Evolutionary conservation across 2,329 filamentous ascomycete genomes (phyloP), one percentile per base, ranked within the genome.

Genomic region (Botrytis pseudocinerea): DNA sequence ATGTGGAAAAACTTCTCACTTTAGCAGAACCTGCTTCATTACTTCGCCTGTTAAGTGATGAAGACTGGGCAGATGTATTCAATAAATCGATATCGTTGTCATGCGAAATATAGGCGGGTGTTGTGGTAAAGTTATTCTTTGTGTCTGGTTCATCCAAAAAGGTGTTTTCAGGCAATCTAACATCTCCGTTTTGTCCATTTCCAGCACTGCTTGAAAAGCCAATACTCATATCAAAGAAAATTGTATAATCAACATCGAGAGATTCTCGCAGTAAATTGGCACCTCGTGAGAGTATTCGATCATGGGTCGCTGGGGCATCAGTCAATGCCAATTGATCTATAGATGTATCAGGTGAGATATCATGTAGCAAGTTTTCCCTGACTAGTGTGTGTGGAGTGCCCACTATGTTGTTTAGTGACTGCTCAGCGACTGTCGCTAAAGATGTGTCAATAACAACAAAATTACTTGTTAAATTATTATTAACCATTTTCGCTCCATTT

Each of bases 231-330:
- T 75, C 75, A 42, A 75, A 61, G 59, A 76, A 76, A n/a, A 75
- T 44, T 44, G 75, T 73, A 60, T 70, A 73, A 48, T 76, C 73
- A 51, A 76, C 75, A 59, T 73, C 70, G 6, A 76, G 71, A 10
- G 75, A 74, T 69, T 76, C 73, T 44, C 75, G 59, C 10, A 76
- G 63, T 20, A 76, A 40, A 69, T 74, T 74, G 20, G 74, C 61
- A 32, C 70, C 74, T 51, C 72, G 68, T 42, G 69, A 54, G 8
- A 74, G 57, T 54, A 75, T 69, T 40, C 51, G 40, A 40, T 62
- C 61, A 60, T 75, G 73, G 7, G 70, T 69, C 20, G 54, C 65
- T 40, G 57, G 65, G 14, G 48, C 20, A 38, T 60, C 51, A 20
- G 57, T 12, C 57, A 14, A 46, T 38, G n/a, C 14, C n/a, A 59